These are phyloP conservation scores for Sugiyamaella novakii DNA, from an alignment of 1,139 yeast genomes.

Conservation along the genomic window DNA sequence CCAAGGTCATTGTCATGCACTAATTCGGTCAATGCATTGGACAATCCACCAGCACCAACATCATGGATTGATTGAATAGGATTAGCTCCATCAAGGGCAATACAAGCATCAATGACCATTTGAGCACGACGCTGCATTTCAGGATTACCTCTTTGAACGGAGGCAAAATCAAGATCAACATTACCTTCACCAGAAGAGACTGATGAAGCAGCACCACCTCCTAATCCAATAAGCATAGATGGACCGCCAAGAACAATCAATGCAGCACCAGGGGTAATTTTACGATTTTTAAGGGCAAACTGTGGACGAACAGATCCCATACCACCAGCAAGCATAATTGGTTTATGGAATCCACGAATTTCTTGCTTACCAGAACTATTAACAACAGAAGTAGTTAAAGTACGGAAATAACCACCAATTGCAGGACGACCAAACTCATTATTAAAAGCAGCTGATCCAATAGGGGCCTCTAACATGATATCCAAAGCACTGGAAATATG, in stretches of 20 bases:
- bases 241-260: conserved; percentile 97
- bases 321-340: conserved; percentile 99
- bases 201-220: conserved; percentile 99
- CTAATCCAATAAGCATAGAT: conserved; percentile 97
- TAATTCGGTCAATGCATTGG: conserved; percentile 95
- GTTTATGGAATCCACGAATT: conserved; percentile 96
- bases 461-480: conserved; percentile 96
- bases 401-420: conserved; percentile 94
- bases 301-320: conserved; percentile 95
- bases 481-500: conserved; percentile 94
- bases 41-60: conserved; percentile 99
- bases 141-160: conserved; percentile 99
- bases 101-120: conserved; percentile 94
- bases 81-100: conserved; percentile 72
- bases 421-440: conserved; percentile 99
- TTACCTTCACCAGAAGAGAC: conserved; percentile 94
- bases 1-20: conserved; percentile 97
- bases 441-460: conserved; percentile 98
- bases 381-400: conserved; percentile 77
- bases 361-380: conserved; percentile 66
- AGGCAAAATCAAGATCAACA: conserved; percentile 94
- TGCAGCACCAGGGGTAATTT: conserved; percentile 89
- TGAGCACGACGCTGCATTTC: conserved; percentile 99
- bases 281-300: conserved; percentile 82
- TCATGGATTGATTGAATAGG: conserved; percentile 97